Evolutionary conservation across 129 eudicot genomes (phyloP), one percentile per base, ranked within the genome.

Genomic region (Mikania micrantha): DNA sequence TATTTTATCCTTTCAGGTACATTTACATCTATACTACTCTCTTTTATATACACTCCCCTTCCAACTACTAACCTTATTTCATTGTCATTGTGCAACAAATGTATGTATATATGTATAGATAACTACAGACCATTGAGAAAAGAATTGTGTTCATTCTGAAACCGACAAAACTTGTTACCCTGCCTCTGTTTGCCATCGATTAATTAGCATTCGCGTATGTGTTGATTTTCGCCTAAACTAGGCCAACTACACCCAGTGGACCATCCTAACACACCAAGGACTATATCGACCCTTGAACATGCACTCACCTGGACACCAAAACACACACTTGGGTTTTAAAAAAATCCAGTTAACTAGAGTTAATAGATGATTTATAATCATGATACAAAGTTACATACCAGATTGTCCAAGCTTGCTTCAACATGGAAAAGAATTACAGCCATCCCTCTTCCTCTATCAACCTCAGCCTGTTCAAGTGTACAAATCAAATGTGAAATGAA

Each of bases 191-290:
- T 41, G 27, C 62, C 64, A 72, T 36, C 64, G 17, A 9, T 49
- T 53, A 32, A 49, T 70, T 69, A 88, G 59, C 88, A 81, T 73
- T 84, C 95, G 38, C 83, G 78, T 74, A 84, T 56, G 69, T 82
- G 80, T 48, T 74, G 87, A 70, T 66, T 71, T 60, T 79, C 83
- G 4, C 20, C 56, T 44, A 87, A 71, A 79, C 85, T 77, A 54
- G 74, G 92, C 92, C 84, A 91, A 76, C 96, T 91, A 81, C 97
- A 91, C 27, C 96, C 96, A 15, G 88, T 77, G 44, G 97, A 91
- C 97, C 97, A 87, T 71, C 86, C 96, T 79, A 91, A 73, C 54
- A 91, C 95, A 75, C 95, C 95, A 48, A 79, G 82, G 32, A 91
- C 83, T 36, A 75, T 58, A 79, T 87, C 95, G 60, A 88, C 79